A percentile compares a stretch with the other conserved stretches of the same genome.
These are phyloP conservation scores for Chytriomyces sp. DNA, from an alignment of 192 early-diverging fungal genomes.

Conservation along the genomic window DNA sequence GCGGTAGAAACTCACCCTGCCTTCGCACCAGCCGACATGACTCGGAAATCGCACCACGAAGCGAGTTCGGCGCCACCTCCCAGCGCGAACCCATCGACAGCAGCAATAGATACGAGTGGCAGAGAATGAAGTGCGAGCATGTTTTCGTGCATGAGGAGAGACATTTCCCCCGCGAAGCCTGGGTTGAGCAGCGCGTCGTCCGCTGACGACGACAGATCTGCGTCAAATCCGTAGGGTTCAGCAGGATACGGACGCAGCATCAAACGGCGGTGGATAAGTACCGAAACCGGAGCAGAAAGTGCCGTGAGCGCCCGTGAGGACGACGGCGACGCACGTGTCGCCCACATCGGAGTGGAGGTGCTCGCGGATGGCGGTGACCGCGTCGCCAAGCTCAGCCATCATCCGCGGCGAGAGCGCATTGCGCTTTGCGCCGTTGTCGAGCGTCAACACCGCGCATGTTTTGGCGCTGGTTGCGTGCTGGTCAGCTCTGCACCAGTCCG, in stretches of 20 bases:
- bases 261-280: too few relatives aligned
- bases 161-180: constrained; percentile 42
- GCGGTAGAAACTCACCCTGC: constrained; percentile 1
- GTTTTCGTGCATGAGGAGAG: constrained; percentile 64
- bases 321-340: constrained; percentile 30
- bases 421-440: constrained; percentile 7
- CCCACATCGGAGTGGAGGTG: too few relatives aligned
- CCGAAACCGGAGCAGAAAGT: constrained; percentile 40
- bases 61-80: constrained; percentile 71
- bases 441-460: constrained; percentile 4
- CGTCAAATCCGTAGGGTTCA: background rate
- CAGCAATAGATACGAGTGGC: constrained; percentile 62
- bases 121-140: constrained; percentile 54
- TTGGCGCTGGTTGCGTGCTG: background rate
- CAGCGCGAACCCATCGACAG: constrained; percentile 63
- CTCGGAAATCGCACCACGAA: constrained; percentile 61
- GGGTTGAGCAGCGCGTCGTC: background rate
- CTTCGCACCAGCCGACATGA: constrained; percentile 36
- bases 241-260: constrained; percentile 28
- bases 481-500: too few relatives aligned
- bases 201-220: background rate
- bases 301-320: constrained; percentile 15
- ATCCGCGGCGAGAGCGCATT: constrained; percentile 34
- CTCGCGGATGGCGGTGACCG: background rate
- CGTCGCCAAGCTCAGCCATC: constrained; percentile 32